Evolutionary conservation across 768 basidiomycete genomes (phyloP).

Genomic region (Mycena epipterygia): DNA sequence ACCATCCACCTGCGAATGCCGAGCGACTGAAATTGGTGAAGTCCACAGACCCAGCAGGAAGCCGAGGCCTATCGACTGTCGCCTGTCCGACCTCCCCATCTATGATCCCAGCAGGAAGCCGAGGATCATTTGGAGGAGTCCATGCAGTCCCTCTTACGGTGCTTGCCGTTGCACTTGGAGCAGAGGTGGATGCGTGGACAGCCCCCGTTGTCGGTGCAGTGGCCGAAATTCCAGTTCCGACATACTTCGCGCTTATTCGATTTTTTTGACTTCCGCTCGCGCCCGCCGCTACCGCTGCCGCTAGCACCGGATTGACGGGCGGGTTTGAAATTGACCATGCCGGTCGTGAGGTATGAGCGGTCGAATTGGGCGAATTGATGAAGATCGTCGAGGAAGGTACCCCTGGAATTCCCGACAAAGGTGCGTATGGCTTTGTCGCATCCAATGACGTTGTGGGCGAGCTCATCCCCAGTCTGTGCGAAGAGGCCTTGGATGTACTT

Average conservation of each 20-base stretch:
- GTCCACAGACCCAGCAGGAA: constrained; percentile 8
- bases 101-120: constrained; percentile 6
- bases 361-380: not conserved
- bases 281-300: not conserved
- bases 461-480: not conserved
- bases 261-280: not conserved
- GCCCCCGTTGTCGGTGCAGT: not conserved
- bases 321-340: not conserved
- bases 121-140: constrained; percentile 3
- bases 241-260: not conserved
- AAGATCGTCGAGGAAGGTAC: not conserved
- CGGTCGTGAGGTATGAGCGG: not conserved
- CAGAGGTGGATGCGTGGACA: constrained; percentile 2
- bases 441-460: constrained; percentile 4
- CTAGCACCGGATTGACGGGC: too few relatives aligned
- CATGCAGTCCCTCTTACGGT: not conserved
- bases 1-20: not conserved
- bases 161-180: not conserved
- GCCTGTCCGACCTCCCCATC: not conserved
- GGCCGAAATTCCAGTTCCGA: constrained; percentile 5
- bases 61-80: not conserved
- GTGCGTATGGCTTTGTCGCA: not conserved
- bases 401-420: not conserved
- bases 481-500: constrained; percentile 14
- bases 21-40: not conserved